These are phyloP conservation scores for Trichoderma atrobrunneum DNA, from an alignment of 2,329 filamentous ascomycete genomes.

Conservation along the genomic window DNA sequence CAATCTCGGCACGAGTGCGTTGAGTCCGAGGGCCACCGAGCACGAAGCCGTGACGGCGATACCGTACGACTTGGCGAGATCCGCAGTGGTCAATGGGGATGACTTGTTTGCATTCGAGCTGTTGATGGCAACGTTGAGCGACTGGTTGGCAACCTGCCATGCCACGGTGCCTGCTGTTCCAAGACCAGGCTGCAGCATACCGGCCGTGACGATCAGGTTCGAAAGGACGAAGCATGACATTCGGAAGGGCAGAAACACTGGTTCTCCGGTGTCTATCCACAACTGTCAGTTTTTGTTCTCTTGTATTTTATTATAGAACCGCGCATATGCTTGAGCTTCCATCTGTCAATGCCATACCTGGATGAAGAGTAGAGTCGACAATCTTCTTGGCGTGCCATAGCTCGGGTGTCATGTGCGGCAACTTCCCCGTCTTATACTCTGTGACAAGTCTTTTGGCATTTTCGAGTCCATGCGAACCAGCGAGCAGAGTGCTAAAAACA, in stretches of 20 bases:
- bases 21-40: constrained; percentile 87
- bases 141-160: constrained; percentile 97
- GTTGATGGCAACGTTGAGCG: constrained; percentile 97
- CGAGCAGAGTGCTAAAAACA: constrained; percentile 72
- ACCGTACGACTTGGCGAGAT: constrained; percentile 85
- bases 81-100: constrained; percentile 75
- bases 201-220: constrained; percentile 90
- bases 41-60: constrained; percentile 91
- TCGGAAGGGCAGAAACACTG: constrained; percentile 90
- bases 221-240: constrained; percentile 96
- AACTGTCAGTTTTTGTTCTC: not conserved
- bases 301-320: no score
- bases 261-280: constrained; percentile 78
- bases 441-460: constrained; percentile 78
- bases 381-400: constrained; percentile 96
- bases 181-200: constrained; percentile 92
- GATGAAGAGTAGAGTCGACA: constrained; percentile 93
- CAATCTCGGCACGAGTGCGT: constrained; percentile 81
- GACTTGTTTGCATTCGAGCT: constrained; percentile 98
- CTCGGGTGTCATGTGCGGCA: constrained; percentile 79
- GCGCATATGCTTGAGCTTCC: not conserved
- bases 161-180: constrained; percentile 78
- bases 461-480: constrained; percentile 74
- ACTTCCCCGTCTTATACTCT: constrained; percentile 81
- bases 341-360: constrained; percentile 57